Evolutionary conservation across 2,329 filamentous ascomycete genomes (phyloP), one percentile per base, ranked within the genome.

Genomic region (Mycogone perniciosa): DNA sequence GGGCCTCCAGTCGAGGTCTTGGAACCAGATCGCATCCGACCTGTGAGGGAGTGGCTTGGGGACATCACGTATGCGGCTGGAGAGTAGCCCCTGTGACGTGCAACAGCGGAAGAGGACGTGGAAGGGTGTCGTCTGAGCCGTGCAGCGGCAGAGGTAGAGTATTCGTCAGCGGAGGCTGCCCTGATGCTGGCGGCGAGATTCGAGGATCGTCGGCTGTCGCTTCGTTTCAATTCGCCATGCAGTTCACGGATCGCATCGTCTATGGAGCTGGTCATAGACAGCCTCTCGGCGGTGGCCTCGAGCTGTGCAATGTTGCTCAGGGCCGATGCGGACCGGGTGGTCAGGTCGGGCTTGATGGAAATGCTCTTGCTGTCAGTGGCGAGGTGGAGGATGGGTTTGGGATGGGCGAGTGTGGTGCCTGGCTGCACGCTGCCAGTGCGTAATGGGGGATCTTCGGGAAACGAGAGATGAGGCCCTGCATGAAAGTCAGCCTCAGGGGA

Each of bases 221-320:
- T 80, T 57, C 81, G 77, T 68, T 88, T 88, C 62, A 87, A 73
- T 67, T 88, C 83, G 54, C 81, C 74, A 67, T 88, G 83, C 57
- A 89, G 74, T 61, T 85, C 81, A 53, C 85, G 80, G 60, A 90
- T 91, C 59, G 88, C 86, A 71, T 87, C 81, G 60, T 86, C 86
- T 62, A 90, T 86, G 55, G 87, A 88, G 55, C 84, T 87, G 51
- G 82, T 84, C 71, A 80, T 79, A 59, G 85, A 88, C 66, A 91
- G 74, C 57, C 82, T 79, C 67, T 90, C 86, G 44, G 87, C 87
- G 8, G 82, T 85, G 57, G 85, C 83, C 67, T 92, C 87, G 55
- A 91, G 79, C 45, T 84, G 80, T 57, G 84, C 82, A 55, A 91
- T 83, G 70, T 86, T 89, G 63, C 76, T 77, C 13, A 77, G 70